These are phyloP conservation scores for Haematococcus lacustris DNA, from an alignment of 139 green algal genomes.

Conservation along the genomic window DNA sequence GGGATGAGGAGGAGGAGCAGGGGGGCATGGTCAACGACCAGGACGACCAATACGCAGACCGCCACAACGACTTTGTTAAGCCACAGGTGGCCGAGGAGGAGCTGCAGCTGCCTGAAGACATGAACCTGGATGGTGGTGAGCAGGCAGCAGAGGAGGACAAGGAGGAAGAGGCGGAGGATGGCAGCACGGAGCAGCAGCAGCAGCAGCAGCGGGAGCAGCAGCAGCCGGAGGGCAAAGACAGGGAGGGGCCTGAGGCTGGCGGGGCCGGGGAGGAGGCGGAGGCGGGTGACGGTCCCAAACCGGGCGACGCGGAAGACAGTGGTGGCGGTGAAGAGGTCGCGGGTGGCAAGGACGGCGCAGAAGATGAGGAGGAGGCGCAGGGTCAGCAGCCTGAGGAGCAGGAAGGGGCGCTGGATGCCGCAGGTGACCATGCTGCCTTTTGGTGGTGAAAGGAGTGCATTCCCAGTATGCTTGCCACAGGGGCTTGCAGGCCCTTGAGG, in stretches of 20 bases:
- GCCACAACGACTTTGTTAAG: constrained; percentile 15
- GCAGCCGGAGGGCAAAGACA: constrained; percentile 9
- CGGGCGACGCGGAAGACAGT: constrained; percentile 3
- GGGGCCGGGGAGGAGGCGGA: constrained; percentile 23
- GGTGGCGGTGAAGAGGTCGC: constrained; percentile 8
- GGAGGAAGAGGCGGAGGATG: constrained; percentile 30
- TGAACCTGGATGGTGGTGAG: constrained; percentile 75
- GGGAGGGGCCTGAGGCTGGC: constrained; percentile 12
- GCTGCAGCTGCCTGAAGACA: constrained; percentile 71
- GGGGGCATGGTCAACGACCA: constrained; percentile 22
- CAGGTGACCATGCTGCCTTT: too few relatives aligned
- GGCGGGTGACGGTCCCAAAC: constrained; percentile 7
- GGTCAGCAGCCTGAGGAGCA: constrained; percentile 28
- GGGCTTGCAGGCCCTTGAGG: too few relatives aligned
- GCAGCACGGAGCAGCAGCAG: neutral
- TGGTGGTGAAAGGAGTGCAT: too few relatives aligned
- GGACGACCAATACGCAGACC: constrained; percentile 17
- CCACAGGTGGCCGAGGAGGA: constrained; percentile 55
- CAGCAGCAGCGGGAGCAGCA: constrained; percentile 22
- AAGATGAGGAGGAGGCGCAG: constrained; percentile 17
- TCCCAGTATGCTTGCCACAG: too few relatives aligned
- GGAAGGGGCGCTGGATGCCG: too few relatives aligned
- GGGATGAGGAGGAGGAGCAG: constrained; percentile 29
- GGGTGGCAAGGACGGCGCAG: constrained; percentile 8
- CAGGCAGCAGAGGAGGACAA: constrained; percentile 27